Base-by-base conservation (phyloP, 768 basidiomycete species). In the Cyathus striatus region DNA sequence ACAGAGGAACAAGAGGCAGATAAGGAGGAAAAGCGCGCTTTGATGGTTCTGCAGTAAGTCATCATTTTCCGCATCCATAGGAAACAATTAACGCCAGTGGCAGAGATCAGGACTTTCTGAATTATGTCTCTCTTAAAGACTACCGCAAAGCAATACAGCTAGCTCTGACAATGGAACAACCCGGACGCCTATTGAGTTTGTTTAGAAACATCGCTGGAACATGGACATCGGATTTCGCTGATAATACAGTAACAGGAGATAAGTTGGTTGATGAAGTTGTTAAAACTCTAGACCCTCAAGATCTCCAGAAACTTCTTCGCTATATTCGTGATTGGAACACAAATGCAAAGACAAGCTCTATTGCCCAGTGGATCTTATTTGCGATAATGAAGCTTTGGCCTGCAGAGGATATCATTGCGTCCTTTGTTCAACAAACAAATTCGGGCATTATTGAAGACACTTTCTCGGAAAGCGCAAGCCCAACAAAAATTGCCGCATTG, bases 91-190 rank as follows among this genome's bases (percentile, higher is more conserved):
- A 30, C n/a, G 7, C n/a, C 27, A n/a, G 27, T 30, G 9, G n/a
- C 59, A 97, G 94, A 58, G 92, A 97, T 59, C 96, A 99, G 75
- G 92, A 97, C 56, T 94, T 94, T 61, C 66, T 80, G 52, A 97
- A 97, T 60, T 97, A 89, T 54, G 66, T 98, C 43, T 73, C 82
- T 10, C 64, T 96, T 51, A 80, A 87, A 46, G 93, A 98, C 61
- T 97, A 96, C 64, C 81, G 79, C 43, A 81, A 81, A 56, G 96
- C 96, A 1, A 91, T 98, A 54, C 73, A 90, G 50, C 79, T 98
- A 34, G 94, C 95, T 5, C 74, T 99, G 44, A 79, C 86, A 1
- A 94, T 97, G 84, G 79, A 86, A 45, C 95, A 98, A 55, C 96
- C 95, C 7, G 90, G 91, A 18, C 80, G 90, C 21, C 73, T 98